Conservation (phyloP, 352 stramenopile genomes). For the Globisporangium takayamanum region DNA sequence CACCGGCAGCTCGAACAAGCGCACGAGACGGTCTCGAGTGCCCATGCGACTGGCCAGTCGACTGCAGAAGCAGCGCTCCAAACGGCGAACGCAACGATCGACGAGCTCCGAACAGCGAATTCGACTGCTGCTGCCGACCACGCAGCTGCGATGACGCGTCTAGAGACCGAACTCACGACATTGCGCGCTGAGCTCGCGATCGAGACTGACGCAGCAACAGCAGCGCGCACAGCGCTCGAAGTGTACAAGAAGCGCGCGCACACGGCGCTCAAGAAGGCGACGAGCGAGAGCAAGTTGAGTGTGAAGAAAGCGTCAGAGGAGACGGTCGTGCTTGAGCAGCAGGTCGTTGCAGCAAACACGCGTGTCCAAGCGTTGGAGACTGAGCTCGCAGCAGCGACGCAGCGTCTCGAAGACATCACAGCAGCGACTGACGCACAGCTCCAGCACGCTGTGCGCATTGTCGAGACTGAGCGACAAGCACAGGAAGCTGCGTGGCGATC, state of each 20-base stretch:
- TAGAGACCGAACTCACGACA: slow-evolving; percentile 22
- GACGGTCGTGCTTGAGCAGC: slow-evolving; percentile 36
- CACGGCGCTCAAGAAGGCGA: slow-evolving; percentile 72
- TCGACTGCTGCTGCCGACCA: slow-evolving; percentile 16
- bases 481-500: slow-evolving; percentile 18
- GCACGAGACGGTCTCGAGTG: slow-evolving; percentile 3
- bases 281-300: slow-evolving; percentile 52
- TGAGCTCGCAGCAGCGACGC: slow-evolving; percentile 23
- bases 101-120: slow-evolving; percentile 21
- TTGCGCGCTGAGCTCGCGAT: slow-evolving; percentile 31
- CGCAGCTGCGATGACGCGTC: slow-evolving; percentile 13
- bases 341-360: slow-evolving; percentile 33
- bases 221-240: slow-evolving; percentile 52
- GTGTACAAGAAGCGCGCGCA: slow-evolving; percentile 77
- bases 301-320: slow-evolving; percentile 43
- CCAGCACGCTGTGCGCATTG: slow-evolving; percentile 15
- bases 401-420: slow-evolving; percentile 22
- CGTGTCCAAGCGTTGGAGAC: slow-evolving; percentile 28
- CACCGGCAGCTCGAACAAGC: slow-evolving; percentile 14
- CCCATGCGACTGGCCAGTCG: slow-evolving; percentile 2
- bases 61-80: slow-evolving; percentile 17
- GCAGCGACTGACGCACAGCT: slow-evolving; percentile 13
- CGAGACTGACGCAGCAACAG: slow-evolving; percentile 44
- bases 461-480: slow-evolving; percentile 26
- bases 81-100: slow-evolving; percentile 25